Percentiles rank a stretch among this genome's conserved stretches.
Evolutionary conservation across 192 early-diverging fungal species (phyloP).

Genomic region (Linnemannia schmuckeri): DNA sequence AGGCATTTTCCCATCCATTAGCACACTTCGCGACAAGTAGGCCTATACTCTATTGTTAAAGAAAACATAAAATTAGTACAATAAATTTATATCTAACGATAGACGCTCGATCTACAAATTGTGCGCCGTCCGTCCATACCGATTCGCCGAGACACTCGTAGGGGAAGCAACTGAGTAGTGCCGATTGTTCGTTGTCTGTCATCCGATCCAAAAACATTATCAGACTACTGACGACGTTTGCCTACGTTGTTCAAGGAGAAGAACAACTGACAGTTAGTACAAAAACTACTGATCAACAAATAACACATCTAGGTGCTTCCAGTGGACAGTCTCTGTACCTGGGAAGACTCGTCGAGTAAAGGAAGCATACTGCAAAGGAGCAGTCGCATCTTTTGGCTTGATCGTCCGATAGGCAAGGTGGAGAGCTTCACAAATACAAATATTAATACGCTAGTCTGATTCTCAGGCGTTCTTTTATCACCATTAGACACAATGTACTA

Average conservation of each 20-base stretch:
- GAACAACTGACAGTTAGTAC: not conserved
- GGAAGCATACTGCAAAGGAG: constrained; percentile 15
- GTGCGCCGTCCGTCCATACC: constrained; percentile 6
- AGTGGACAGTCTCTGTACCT: constrained; percentile 6
- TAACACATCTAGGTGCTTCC: too few species aligned
- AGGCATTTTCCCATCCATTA: constrained; percentile 27
- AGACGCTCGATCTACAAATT: too few species aligned
- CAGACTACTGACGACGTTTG: not conserved
- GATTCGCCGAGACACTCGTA: constrained; percentile 14
- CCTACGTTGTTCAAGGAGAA: not conserved
- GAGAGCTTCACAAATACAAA: constrained; percentile 3
- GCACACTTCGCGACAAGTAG: constrained; percentile 10
- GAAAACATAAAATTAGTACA: not conserved
- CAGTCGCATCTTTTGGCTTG: constrained; percentile 20
- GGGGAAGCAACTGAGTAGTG: constrained; percentile 30
- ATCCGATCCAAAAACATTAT: not conserved
- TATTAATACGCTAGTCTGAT: not conserved
- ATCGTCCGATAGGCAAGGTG: constrained; percentile 28
- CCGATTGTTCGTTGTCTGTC: not conserved
- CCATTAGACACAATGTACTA: not conserved
- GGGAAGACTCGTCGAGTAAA: constrained; percentile 17
- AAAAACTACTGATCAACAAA: not conserved
- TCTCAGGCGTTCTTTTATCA: not conserved
- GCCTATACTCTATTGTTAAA: constrained; percentile 19
- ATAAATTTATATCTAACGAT: not conserved